A percentile compares a stretch with the other conserved stretches of the same genome.
phyloP scores from a whole-genome alignment of 2,329 filamentous ascomycete species.

The Sporothrix euskadiensis region DNA sequence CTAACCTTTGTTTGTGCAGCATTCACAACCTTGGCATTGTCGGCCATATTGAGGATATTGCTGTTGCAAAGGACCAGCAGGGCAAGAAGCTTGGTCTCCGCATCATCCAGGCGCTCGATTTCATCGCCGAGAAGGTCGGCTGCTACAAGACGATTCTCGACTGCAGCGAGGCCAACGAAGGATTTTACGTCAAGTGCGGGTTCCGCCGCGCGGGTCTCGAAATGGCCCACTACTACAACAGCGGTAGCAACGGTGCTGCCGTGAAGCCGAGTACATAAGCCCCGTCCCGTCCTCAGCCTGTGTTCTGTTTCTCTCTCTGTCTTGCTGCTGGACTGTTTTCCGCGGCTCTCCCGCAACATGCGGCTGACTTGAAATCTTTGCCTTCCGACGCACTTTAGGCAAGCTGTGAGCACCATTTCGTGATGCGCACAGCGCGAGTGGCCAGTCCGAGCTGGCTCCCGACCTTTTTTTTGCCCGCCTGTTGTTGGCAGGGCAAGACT shows the following conservation, averaged over 20 bases:
- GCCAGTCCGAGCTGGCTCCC: neutral
- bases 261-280: slow-evolving; percentile 33
- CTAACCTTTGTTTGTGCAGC: slow-evolving; percentile 43
- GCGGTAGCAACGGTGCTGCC: slow-evolving; percentile 24
- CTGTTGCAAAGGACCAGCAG: slow-evolving; percentile 91
- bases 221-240: slow-evolving; percentile 94
- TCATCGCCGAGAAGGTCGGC: slow-evolving; percentile 80
- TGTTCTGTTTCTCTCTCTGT: neutral
- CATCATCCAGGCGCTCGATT: slow-evolving; percentile 91
- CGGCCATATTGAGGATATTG: slow-evolving; percentile 97
- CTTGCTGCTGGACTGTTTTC: neutral
- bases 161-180: slow-evolving; percentile 93
- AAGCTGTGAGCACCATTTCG: slow-evolving; percentile 2
- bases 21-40: slow-evolving; percentile 81
- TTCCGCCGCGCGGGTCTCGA: slow-evolving; percentile 89
- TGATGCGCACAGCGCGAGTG: neutral
- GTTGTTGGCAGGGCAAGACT: neutral
- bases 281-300: slow-evolving; percentile 32
- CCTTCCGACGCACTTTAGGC: slow-evolving; percentile 5
- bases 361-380: slow-evolving; percentile 4
- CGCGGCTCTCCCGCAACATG: neutral
- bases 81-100: slow-evolving; percentile 93
- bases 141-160: slow-evolving; percentile 98
- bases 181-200: slow-evolving; percentile 97
- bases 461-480: neutral